These are phyloP conservation scores for Endocladia muricata DNA, from an alignment of 31 red algal genomes.

Conservation along the genomic window DNA sequence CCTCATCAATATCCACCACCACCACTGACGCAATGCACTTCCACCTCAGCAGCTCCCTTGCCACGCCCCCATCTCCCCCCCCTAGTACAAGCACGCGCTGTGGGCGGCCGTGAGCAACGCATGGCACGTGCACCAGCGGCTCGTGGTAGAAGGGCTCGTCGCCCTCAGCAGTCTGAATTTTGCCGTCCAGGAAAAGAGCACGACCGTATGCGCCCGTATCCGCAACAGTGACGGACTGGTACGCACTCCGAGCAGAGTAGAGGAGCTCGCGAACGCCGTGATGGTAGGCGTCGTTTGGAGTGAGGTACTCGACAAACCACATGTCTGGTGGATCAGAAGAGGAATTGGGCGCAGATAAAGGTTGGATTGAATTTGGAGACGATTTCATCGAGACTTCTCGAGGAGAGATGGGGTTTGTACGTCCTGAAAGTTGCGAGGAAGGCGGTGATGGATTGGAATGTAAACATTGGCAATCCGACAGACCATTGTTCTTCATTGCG, in stretches of 20 bases:
- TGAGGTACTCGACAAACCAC: slow-evolving; percentile 66
- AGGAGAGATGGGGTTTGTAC: too few relatives aligned
- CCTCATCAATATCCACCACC: slow-evolving; percentile 90
- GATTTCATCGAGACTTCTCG: too few relatives aligned
- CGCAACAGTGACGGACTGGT: slow-evolving; percentile 75
- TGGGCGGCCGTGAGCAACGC: slow-evolving; percentile 47
- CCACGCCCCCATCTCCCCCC: slow-evolving; percentile 86
- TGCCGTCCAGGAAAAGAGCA: slow-evolving; percentile 87
- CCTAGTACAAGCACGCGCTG: slow-evolving; percentile 80
- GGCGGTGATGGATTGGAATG: too few relatives aligned
- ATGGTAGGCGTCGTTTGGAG: slow-evolving; percentile 49
- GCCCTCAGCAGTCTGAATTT: slow-evolving; percentile 77
- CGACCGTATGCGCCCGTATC: slow-evolving; percentile 88
- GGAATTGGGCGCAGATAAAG: not conserved
- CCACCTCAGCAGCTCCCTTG: slow-evolving; percentile 87
- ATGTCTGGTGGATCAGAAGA: slow-evolving; percentile 10
- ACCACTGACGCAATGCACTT: slow-evolving; percentile 42
- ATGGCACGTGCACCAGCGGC: slow-evolving; percentile 80
- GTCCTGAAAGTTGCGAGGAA: too few relatives aligned
- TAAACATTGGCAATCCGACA: too few relatives aligned
- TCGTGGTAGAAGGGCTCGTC: slow-evolving; percentile 98
- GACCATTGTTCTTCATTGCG: too few relatives aligned
- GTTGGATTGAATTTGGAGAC: too few relatives aligned
- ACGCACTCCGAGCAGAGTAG: slow-evolving; percentile 16
- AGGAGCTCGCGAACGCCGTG: slow-evolving; percentile 51